Percentiles rank a stretch among this genome's conserved stretches.
phyloP scores from a whole-genome alignment of 129 eudicot genomes.

The Gnaphalium uliginosum region DNA sequence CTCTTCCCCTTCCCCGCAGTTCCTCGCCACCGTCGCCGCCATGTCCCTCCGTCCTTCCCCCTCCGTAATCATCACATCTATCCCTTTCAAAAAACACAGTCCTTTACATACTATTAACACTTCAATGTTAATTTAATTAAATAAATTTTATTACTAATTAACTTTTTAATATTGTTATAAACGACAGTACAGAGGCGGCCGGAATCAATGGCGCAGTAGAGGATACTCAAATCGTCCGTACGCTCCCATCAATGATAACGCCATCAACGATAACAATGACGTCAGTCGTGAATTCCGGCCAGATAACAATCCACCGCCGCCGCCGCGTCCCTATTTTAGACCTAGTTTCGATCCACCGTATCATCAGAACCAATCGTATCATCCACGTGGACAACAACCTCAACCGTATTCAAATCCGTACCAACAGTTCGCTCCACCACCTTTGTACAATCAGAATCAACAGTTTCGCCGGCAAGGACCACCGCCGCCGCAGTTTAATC shows the following conservation, averaged over 20 bases:
- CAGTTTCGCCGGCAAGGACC: constrained; percentile 35
- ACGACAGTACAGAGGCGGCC: constrained; percentile 57
- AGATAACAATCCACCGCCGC: constrained; percentile 16
- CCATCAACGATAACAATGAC: constrained; percentile 43
- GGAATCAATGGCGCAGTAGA: constrained; percentile 48
- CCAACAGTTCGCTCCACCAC: constrained; percentile 30
- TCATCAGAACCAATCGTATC: constrained; percentile 23
- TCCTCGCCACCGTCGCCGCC: constrained; percentile 37
- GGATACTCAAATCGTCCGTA: constrained; percentile 45
- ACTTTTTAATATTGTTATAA: constrained; percentile 7
- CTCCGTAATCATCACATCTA: constrained; percentile 1
- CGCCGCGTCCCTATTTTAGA: constrained; percentile 28
- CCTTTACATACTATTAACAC: background rate
- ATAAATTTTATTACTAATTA: background rate
- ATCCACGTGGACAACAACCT: constrained; percentile 28
- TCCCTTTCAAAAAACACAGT: background rate
- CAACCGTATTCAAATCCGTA: constrained; percentile 21
- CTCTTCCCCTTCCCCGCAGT: constrained; percentile 37
- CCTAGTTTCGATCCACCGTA: constrained; percentile 16
- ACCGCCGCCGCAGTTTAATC: constrained; percentile 13
- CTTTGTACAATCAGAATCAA: constrained; percentile 24
- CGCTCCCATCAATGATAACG: constrained; percentile 8
- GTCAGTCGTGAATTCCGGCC: constrained; percentile 40
- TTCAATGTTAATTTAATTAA: background rate
- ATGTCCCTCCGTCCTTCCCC: constrained; percentile 52